Base-by-base conservation (phyloP, 306 rosid genomes). In the Cercis canadensis region DNA sequence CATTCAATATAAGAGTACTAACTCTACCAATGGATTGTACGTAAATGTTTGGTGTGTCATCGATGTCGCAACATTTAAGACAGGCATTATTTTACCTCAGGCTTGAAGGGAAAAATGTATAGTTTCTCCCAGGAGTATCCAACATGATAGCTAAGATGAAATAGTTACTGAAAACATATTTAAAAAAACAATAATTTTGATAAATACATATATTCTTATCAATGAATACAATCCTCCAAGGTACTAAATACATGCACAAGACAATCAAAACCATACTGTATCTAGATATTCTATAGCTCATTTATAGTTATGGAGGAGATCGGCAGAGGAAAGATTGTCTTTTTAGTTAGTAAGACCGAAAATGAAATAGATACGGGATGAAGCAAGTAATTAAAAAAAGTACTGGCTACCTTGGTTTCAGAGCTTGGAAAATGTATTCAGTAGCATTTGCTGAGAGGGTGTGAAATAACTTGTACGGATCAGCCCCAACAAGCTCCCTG, bases 401-500 rank as follows among this genome's bases (percentile, higher is more conserved):
- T 50, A 21, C 21, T 24, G 63, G 71, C 77, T 73, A 88, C 95
- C 95, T 88, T 60, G 95, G 95, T 72, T 80, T 86, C 52, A 88
- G 85, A 67, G 91, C 89, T 69, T 86, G 89, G 50, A 84, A 81
- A 73, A 88, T 84, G 62, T 88, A 88, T 45, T 86, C 82, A 21
- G 91, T 84, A 70, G 81, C 88, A 84, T 89, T 89, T 50, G 56
- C 68, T 6, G 91, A 87, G 54, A 89, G 85, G 54, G 78, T 86
- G 36, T 82, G 91, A 67, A 47, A 56, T 81, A 82, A 69, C 7
- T 69, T 40, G 72, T 88, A 81, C 37, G 82, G 67, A 57, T 80
- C 89, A 14, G 67, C 37, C 40, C 87, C 87, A 46, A 45, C 49
- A 59, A 74, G 58, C 18, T 77, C 80, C 86, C 95, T 88, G 44